Percentiles rank a stretch among this genome's conserved stretches.
Evolutionary conservation across 169 alveolate genomes (phyloP).

Genomic region (Eimeria necatrix): DNA sequence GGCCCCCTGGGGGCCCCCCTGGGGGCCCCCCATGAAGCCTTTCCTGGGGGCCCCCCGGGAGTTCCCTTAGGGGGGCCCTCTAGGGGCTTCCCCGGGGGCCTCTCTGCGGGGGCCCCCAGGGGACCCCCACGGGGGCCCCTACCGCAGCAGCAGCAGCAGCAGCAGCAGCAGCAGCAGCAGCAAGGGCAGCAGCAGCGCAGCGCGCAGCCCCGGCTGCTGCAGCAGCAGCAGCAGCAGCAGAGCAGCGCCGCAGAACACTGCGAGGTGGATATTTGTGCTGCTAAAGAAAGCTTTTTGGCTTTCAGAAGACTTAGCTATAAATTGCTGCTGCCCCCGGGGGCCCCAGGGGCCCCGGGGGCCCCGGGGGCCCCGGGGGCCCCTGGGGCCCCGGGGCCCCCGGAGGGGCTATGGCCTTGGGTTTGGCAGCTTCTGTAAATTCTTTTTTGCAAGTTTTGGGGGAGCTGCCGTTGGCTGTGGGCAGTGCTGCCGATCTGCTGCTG

Average conservation of each 20-base stretch:
- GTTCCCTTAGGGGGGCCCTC: not conserved
- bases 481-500: not conserved
- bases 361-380: constrained; percentile 4
- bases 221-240: not conserved
- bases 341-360: not conserved
- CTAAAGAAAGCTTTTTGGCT: not conserved
- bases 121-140: no score
- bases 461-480: constrained; percentile 23
- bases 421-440: not conserved
- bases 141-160: not conserved
- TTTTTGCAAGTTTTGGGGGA: constrained; percentile 22
- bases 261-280: no score
- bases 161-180: not conserved
- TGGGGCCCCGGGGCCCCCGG: no score
- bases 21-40: not conserved
- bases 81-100: not conserved
- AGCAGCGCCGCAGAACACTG: no score
- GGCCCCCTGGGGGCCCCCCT: not conserved
- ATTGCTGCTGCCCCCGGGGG: not conserved
- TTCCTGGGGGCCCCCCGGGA: not conserved
- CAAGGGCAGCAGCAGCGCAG: not conserved
- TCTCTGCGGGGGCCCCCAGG: no score
- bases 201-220: not conserved
- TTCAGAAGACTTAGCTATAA: not conserved
- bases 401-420: no score